Evolutionary conservation across 805 yeast genomes (phyloP).

Genomic region (Jamesozyma lodderae): DNA sequence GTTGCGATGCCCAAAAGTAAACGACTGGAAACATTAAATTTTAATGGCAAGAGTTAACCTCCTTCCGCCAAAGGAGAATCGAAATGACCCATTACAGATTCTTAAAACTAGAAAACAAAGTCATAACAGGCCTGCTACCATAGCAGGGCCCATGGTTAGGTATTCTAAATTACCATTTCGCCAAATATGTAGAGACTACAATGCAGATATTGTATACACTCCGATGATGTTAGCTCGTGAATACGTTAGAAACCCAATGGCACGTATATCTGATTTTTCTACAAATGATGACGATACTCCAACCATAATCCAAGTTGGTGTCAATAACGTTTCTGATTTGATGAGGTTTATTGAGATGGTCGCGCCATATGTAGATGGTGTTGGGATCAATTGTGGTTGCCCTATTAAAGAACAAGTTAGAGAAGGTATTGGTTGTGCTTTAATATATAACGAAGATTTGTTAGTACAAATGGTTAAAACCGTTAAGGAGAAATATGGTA

Average conservation of each 20-base stretch:
- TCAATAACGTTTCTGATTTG: slow-evolving; percentile 73
- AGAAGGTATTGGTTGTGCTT: slow-evolving; percentile 95
- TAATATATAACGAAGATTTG: slow-evolving; percentile 73
- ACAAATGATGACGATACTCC: slow-evolving; percentile 65
- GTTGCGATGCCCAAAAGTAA: not conserved
- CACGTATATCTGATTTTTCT: slow-evolving; percentile 76
- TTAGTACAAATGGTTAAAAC: slow-evolving; percentile 79
- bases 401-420: slow-evolving; percentile 91
- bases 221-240: slow-evolving; percentile 97
- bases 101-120: slow-evolving; percentile 36
- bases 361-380: slow-evolving; percentile 85
- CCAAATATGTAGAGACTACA: slow-evolving; percentile 62
- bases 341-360: slow-evolving; percentile 79
- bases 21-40: not conserved
- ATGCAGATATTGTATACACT: slow-evolving; percentile 76
- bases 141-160: slow-evolving; percentile 95
- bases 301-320: slow-evolving; percentile 84
- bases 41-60: not conserved
- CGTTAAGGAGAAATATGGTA: slow-evolving; percentile 69
- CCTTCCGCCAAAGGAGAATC: slow-evolving; percentile 22
- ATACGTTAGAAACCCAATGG: slow-evolving; percentile 75
- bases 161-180: slow-evolving; percentile 92
- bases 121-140: slow-evolving; percentile 47
- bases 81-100: slow-evolving; percentile 46
- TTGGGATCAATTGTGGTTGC: slow-evolving; percentile 95